These are phyloP conservation scores for Crataegus laevigata DNA, from an alignment of 306 rosid species.

Conservation along the genomic window DNA sequence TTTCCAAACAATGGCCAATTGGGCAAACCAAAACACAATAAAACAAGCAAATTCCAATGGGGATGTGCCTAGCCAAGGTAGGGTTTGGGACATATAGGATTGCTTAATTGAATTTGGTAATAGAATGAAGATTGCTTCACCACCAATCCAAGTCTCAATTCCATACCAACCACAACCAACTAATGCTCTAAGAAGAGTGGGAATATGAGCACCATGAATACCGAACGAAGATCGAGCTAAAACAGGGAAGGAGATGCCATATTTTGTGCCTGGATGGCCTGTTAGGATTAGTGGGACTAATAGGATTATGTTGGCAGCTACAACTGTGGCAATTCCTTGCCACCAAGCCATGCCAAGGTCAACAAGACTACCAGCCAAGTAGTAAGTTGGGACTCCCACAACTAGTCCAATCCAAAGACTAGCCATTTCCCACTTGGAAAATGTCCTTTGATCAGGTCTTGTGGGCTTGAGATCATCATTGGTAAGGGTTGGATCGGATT, in stretches of 20 bases:
- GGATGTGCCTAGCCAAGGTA: constrained; percentile 83
- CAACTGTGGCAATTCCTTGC: constrained; percentile 88
- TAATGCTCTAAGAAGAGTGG: constrained; percentile 67
- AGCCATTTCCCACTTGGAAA: constrained; percentile 65
- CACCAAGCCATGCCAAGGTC: constrained; percentile 98
- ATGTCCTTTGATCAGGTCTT: constrained; percentile 35
- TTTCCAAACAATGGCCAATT: constrained; percentile 55
- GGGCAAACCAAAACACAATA: constrained; percentile 53
- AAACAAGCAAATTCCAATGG: constrained; percentile 75
- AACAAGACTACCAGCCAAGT: constrained; percentile 81
- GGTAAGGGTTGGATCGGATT: constrained; percentile 43
- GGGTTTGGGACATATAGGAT: constrained; percentile 17
- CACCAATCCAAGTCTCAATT: constrained; percentile 92
- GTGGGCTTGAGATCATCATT: constrained; percentile 83
- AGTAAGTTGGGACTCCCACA: constrained; percentile 84
- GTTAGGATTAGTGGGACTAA: constrained; percentile 56
- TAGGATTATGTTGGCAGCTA: constrained; percentile 50
- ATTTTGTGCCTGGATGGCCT: constrained; percentile 73
- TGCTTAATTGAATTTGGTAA: constrained; percentile 44
- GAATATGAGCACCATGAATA: constrained; percentile 74
- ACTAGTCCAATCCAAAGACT: constrained; percentile 79
- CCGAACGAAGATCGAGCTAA: constrained; percentile 84
- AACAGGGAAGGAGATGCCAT: constrained; percentile 84
- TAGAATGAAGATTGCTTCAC: constrained; percentile 78
- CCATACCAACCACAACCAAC: constrained; percentile 99